These are phyloP conservation scores for Penicillium sp. DNA, from an alignment of 2,329 filamentous ascomycete genomes.

Conservation along the genomic window DNA sequence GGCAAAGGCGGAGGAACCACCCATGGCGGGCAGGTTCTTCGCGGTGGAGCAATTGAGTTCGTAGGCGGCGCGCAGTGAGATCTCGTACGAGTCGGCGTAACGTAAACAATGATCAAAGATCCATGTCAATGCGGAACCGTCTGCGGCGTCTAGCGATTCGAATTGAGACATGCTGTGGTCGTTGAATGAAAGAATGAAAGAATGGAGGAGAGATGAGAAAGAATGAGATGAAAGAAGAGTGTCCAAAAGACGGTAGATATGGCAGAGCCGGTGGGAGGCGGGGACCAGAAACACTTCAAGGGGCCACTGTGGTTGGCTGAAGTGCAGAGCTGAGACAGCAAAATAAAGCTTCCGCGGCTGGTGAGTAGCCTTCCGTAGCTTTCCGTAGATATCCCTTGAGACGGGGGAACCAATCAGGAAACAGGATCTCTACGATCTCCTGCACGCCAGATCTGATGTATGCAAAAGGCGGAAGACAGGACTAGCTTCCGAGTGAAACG, in stretches of 20 bases:
- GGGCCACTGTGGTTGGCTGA: constrained; percentile 7
- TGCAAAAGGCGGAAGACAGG: constrained; percentile 10
- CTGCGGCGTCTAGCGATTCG: constrained; percentile 27
- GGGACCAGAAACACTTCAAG: constrained; percentile 12
- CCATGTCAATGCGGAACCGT: constrained; percentile 51
- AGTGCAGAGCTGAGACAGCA: constrained; percentile 7
- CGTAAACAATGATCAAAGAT: constrained; percentile 63
- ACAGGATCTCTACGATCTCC: constrained; percentile 6
- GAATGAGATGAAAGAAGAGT: background rate
- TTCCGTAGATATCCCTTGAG: constrained; percentile 5
- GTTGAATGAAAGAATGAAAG: background rate
- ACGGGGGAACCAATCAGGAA: constrained; percentile 4
- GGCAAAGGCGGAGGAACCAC: constrained; percentile 20
- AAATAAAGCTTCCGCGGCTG: constrained; percentile 6
- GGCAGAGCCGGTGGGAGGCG: background rate
- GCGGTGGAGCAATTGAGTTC: constrained; percentile 63
- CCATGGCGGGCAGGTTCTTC: constrained; percentile 25
- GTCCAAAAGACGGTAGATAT: constrained; percentile 6
- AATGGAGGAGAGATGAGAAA: background rate
- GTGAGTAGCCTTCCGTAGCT: background rate
- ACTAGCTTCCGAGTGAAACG: constrained; percentile 9
- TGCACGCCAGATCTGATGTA: constrained; percentile 16
- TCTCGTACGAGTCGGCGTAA: constrained; percentile 65
- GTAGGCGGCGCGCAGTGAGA: constrained; percentile 69
- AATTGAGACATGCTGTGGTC: constrained; percentile 14